A percentile compares a stretch with the other conserved stretches of the same genome.
These are phyloP conservation scores for Suillus variegatus DNA, from an alignment of 768 basidiomycete species.

Conservation along the genomic window DNA sequence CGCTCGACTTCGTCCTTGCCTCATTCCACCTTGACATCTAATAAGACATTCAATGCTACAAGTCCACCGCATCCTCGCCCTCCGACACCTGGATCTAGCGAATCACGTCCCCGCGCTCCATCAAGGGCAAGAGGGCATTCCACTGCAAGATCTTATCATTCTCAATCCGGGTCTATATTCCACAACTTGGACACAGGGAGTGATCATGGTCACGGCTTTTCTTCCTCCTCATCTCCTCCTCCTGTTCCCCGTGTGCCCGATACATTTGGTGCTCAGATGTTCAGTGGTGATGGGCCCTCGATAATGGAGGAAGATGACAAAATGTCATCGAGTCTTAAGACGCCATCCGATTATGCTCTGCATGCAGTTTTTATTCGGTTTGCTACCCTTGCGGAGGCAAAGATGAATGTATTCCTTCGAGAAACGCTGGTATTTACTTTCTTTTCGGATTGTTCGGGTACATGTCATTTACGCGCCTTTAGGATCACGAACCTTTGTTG, in stretches of 20 bases:
- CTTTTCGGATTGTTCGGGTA: neutral
- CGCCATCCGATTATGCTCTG: conserved; percentile 85
- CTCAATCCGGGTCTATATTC: conserved; percentile 74
- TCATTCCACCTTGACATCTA: conserved; percentile 41
- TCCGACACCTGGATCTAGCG: conserved; percentile 57
- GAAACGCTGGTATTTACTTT: conserved; percentile 58
- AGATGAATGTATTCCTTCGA: conserved; percentile 75
- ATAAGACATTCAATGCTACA: conserved; percentile 41
- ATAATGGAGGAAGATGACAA: conserved; percentile 68
- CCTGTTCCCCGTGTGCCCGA: conserved; percentile 80
- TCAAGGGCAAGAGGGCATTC: conserved; percentile 59
- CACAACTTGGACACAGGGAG: conserved; percentile 72
- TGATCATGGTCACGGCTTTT: conserved; percentile 54
- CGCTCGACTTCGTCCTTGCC: conserved; percentile 77
- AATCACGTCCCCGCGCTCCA: conserved; percentile 35
- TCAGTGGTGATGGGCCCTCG: conserved; percentile 52
- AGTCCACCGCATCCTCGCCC: conserved; percentile 61
- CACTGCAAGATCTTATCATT: conserved; percentile 72
- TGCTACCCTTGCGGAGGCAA: conserved; percentile 74
- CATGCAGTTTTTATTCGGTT: conserved; percentile 90
- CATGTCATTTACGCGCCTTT: neutral
- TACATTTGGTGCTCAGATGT: conserved; percentile 45
- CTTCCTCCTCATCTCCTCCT: conserved; percentile 59
- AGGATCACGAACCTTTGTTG: conserved; percentile 75
- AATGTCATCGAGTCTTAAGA: conserved; percentile 69